These are phyloP conservation scores for Cordyceps militaris DNA, from an alignment of 2,329 filamentous ascomycete genomes.

Conservation along the genomic window DNA sequence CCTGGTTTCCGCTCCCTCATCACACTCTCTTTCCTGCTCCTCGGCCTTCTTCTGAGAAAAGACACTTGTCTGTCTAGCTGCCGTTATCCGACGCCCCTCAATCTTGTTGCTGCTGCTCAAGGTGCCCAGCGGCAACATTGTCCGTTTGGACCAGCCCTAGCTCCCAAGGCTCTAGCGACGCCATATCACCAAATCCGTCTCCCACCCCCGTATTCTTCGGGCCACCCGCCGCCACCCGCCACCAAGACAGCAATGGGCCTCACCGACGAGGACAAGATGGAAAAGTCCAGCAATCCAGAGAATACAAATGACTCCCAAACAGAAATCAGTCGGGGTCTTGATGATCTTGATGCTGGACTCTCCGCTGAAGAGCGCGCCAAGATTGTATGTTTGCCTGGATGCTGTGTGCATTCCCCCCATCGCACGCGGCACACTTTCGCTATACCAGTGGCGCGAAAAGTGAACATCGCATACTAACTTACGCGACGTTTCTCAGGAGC, in stretches of 20 bases:
- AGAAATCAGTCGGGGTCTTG: constrained; percentile 22
- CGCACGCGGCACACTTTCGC: background rate
- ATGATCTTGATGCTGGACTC: constrained; percentile 53
- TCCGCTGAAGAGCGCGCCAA: constrained; percentile 54
- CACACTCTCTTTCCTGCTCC: background rate
- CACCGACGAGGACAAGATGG: constrained; percentile 25
- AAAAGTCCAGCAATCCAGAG: constrained; percentile 14
- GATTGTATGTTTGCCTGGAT: constrained; percentile 41
- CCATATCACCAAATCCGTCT: background rate
- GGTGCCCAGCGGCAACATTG: background rate
- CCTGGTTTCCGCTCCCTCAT: background rate
- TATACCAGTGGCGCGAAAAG: background rate
- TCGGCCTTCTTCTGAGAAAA: background rate
- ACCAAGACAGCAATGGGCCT: background rate
- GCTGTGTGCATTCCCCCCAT: background rate
- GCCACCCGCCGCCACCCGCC: background rate
- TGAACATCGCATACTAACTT: background rate
- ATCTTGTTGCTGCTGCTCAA: background rate
- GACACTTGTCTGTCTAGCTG: background rate
- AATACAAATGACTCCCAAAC: constrained; percentile 23
- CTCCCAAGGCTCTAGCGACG: background rate
- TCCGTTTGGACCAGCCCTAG: background rate
- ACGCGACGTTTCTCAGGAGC: constrained; percentile 40
- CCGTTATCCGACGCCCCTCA: background rate
- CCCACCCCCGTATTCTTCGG: background rate